These are phyloP conservation scores for Pichia insulana DNA, from an alignment of 805 yeast genomes.

Conservation along the genomic window DNA sequence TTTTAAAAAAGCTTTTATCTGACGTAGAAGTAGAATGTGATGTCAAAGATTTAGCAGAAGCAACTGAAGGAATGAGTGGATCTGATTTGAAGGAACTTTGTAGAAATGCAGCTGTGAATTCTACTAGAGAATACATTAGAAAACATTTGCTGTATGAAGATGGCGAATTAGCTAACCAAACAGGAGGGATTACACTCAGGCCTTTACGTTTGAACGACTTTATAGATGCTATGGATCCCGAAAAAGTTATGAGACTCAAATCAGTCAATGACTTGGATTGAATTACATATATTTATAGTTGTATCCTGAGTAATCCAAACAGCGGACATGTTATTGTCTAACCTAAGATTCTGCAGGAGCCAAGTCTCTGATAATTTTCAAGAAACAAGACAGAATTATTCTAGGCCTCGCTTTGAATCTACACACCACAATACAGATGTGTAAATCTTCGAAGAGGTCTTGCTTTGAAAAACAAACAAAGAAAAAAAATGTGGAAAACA, in stretches of 20 bases:
- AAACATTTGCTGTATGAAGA: slow-evolving; percentile 37
- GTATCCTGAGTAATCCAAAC: slow-evolving; percentile 11
- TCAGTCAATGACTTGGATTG: slow-evolving; percentile 10
- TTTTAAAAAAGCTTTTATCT: slow-evolving; percentile 57
- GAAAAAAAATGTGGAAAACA: neutral
- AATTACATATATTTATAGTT: neutral
- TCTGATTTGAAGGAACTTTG: slow-evolving; percentile 87
- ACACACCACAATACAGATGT: slow-evolving; percentile 32
- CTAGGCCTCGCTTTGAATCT: slow-evolving; percentile 45
- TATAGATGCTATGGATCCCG: slow-evolving; percentile 28
- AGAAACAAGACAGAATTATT: slow-evolving; percentile 13
- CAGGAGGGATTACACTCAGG: slow-evolving; percentile 39
- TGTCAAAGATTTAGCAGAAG: slow-evolving; percentile 45
- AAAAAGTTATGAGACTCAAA: slow-evolving; percentile 12
- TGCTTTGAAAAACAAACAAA: slow-evolving; percentile 1
- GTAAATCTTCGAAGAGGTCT: slow-evolving; percentile 44
- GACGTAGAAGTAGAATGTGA: slow-evolving; percentile 67
- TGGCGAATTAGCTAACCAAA: slow-evolving; percentile 27
- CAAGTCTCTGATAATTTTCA: neutral
- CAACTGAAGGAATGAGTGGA: slow-evolving; percentile 76
- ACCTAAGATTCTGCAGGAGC: slow-evolving; percentile 6
- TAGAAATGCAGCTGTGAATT: slow-evolving; percentile 84
- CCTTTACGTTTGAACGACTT: slow-evolving; percentile 63
- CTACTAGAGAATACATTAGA: slow-evolving; percentile 76
- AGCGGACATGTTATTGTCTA: neutral